A percentile compares a stretch with the other conserved stretches of the same genome.
These are phyloP conservation scores for Pseudoneurospora amorphoporcata DNA, from an alignment of 495 filamentous ascomycete species.

Conservation along the genomic window DNA sequence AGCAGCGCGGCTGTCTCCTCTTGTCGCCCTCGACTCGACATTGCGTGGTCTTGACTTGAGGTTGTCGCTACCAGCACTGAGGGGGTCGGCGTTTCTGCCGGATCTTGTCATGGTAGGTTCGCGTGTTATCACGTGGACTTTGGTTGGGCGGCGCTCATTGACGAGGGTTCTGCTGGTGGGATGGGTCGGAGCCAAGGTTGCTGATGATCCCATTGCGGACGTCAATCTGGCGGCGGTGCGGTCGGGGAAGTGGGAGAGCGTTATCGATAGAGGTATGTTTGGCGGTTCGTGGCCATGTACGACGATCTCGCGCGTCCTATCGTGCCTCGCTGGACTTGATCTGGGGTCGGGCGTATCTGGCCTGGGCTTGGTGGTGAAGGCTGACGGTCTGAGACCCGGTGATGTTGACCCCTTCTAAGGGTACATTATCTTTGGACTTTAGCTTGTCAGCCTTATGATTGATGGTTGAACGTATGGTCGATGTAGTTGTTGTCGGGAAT, in stretches of 20 bases:
- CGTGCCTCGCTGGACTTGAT: background rate
- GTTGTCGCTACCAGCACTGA: constrained; percentile 29
- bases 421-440: background rate
- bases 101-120: constrained; percentile 53
- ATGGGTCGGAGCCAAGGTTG: background rate
- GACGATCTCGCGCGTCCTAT: background rate
- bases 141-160: constrained; percentile 40
- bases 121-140: constrained; percentile 49
- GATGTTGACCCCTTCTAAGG: background rate
- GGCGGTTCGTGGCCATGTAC: background rate
- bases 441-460: background rate
- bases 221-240: background rate
- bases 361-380: background rate
- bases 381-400: background rate
- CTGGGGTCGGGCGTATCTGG: background rate
- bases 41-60: background rate
- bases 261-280: background rate
- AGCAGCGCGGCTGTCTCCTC: background rate
- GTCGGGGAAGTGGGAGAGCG: background rate
- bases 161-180: constrained; percentile 25
- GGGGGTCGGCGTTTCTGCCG: constrained; percentile 52
- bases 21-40: background rate
- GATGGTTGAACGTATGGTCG: background rate
- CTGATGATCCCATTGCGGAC: background rate
- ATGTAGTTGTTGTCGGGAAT: background rate